phyloP scores from a whole-genome alignment of 2,329 filamentous ascomycete species.

The Colletotrichum plurivorum region DNA sequence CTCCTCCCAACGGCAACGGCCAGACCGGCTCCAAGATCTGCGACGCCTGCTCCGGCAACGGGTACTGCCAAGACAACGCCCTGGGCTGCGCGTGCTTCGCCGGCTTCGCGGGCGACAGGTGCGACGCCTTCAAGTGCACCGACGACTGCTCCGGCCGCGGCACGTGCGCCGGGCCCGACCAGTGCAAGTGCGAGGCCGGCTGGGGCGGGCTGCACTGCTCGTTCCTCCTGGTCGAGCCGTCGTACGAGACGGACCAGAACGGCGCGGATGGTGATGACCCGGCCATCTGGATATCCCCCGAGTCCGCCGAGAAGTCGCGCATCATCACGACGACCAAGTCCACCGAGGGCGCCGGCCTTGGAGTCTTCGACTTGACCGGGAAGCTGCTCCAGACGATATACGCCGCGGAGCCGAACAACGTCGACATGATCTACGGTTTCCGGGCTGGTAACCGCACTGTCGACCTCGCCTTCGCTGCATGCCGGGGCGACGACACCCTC shows the following conservation, averaged over 20 bases:
- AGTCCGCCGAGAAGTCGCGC: slow-evolving; percentile 56
- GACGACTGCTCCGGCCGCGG: slow-evolving; percentile 59
- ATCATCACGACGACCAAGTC: slow-evolving; percentile 69
- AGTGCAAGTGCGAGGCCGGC: slow-evolving; percentile 56
- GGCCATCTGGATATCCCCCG: slow-evolving; percentile 63
- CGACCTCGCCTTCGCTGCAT: slow-evolving; percentile 66
- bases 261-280: slow-evolving; percentile 63
- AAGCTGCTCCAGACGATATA: slow-evolving; percentile 60
- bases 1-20: slow-evolving; percentile 42
- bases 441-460: slow-evolving; percentile 57
- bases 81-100: slow-evolving; percentile 58
- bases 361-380: slow-evolving; percentile 63
- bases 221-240: slow-evolving; percentile 57
- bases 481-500: slow-evolving; percentile 64
- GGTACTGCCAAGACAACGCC: slow-evolving; percentile 51
- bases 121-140: slow-evolving; percentile 54
- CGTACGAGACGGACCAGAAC: slow-evolving; percentile 59
- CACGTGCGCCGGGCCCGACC: slow-evolving; percentile 57
- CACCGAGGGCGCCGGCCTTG: slow-evolving; percentile 61
- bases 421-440: slow-evolving; percentile 67
- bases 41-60: slow-evolving; percentile 52
- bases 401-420: slow-evolving; percentile 66
- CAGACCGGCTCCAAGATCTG: slow-evolving; percentile 48
- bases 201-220: slow-evolving; percentile 63
- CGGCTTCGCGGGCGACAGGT: slow-evolving; percentile 55